Evolutionary conservation across 306 rosid genomes (phyloP).

Genomic region (Rosa rugosa): DNA sequence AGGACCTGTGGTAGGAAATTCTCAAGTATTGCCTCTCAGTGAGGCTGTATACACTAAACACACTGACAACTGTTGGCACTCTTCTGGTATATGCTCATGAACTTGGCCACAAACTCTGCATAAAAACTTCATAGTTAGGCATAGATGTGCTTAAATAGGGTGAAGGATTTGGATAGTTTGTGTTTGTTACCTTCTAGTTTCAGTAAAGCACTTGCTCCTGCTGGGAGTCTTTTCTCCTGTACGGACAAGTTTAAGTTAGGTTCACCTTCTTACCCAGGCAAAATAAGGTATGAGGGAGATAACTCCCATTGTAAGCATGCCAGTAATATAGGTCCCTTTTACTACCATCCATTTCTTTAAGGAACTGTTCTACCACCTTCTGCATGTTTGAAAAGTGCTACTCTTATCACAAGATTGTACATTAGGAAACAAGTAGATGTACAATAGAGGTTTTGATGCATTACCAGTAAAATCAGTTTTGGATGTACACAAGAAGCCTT

Average conservation of each 20-base stretch:
- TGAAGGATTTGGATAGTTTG: neutral
- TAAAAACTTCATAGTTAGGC: slow-evolving; percentile 1
- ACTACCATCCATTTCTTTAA: slow-evolving; percentile 47
- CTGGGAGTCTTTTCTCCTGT: slow-evolving; percentile 76
- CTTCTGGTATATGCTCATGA: slow-evolving; percentile 76
- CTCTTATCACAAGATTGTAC: slow-evolving; percentile 2
- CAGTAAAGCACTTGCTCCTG: slow-evolving; percentile 69
- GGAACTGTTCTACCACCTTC: slow-evolving; percentile 77
- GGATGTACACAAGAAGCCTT: too few species aligned
- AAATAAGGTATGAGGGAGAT: neutral
- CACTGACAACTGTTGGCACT: slow-evolving; percentile 37
- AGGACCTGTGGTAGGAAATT: neutral
- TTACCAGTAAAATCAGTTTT: too few species aligned
- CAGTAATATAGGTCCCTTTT: slow-evolving; percentile 79
- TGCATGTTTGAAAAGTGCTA: slow-evolving; percentile 38
- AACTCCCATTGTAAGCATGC: slow-evolving; percentile 68
- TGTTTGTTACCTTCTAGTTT: slow-evolving; percentile 68
- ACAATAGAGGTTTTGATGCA: too few species aligned
- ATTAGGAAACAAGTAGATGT: too few species aligned
- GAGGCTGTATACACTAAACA: slow-evolving; percentile 27
- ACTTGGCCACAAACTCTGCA: slow-evolving; percentile 81
- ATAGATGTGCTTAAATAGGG: neutral
- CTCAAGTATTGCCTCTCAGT: neutral
- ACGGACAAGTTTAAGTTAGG: slow-evolving; percentile 18
- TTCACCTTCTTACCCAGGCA: slow-evolving; percentile 7